These are phyloP conservation scores for Penicillium coffeae DNA, from an alignment of 495 filamentous ascomycete genomes.

Conservation along the genomic window DNA sequence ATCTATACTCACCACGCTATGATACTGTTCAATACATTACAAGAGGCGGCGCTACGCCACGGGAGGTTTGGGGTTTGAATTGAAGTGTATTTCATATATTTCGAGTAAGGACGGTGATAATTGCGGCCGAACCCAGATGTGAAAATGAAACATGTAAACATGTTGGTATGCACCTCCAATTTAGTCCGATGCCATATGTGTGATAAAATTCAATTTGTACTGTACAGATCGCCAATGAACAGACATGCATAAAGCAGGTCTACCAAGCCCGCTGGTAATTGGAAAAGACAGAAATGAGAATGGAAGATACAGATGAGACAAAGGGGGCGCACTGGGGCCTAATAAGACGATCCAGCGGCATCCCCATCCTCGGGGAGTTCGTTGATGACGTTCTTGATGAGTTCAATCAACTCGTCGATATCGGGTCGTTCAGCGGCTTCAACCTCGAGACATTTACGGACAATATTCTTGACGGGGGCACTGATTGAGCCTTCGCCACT, in stretches of 20 bases:
- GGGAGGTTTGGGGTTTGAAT: too few relatives aligned
- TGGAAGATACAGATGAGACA: neutral
- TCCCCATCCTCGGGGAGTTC: conserved; percentile 69
- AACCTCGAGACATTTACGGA: conserved; percentile 84
- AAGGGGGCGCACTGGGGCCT: neutral
- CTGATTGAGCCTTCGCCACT: conserved; percentile 51
- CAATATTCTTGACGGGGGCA: conserved; percentile 75
- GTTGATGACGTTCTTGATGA: conserved; percentile 72
- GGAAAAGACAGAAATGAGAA: neutral
- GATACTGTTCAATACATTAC: neutral
- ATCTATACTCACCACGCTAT: neutral
- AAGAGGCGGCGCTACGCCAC: too few relatives aligned
- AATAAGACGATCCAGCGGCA: conserved; percentile 25
- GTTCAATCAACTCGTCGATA: conserved; percentile 79
- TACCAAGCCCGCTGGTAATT: neutral
- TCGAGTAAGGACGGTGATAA: too few relatives aligned
- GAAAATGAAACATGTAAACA: neutral
- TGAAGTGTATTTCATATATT: neutral
- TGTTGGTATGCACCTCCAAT: neutral
- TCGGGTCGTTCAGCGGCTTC: conserved; percentile 89
- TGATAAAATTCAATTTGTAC: neutral
- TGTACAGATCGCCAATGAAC: conserved; percentile 2
- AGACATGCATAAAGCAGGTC: neutral
- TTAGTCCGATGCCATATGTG: neutral
- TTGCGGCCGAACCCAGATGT: neutral